Conservation (phyloP, 768 basidiomycete species). For the Coprinopsis marcescibilis region DNA sequence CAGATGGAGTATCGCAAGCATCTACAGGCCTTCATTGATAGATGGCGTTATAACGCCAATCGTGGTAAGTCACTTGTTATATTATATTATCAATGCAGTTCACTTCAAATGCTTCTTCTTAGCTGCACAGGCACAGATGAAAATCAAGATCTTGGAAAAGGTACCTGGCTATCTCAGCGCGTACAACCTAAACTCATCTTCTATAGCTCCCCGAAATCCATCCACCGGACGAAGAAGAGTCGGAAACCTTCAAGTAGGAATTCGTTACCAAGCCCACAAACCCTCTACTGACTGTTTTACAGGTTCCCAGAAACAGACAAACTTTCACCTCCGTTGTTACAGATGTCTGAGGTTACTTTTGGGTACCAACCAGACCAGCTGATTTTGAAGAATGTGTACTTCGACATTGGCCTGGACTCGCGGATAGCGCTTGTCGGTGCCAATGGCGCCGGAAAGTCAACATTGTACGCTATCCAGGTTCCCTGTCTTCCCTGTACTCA, state of each 20-base stretch:
- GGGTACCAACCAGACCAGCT: slow-evolving; percentile 77
- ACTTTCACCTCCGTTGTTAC: slow-evolving; percentile 91
- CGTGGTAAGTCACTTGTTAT: slow-evolving; percentile 53
- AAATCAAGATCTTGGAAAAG: slow-evolving; percentile 76
- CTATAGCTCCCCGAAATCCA: slow-evolving; percentile 84
- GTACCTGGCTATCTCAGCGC: too few relatives aligned
- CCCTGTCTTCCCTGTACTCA: background rate
- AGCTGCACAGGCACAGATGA: slow-evolving; percentile 83
- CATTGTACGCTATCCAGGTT: slow-evolving; percentile 48
- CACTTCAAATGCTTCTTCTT: slow-evolving; percentile 5
- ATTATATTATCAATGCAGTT: background rate
- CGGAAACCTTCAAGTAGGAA: slow-evolving; percentile 80
- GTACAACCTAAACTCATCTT: too few relatives aligned
- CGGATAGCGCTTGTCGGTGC: slow-evolving; percentile 93
- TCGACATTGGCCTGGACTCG: slow-evolving; percentile 93
- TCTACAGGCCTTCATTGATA: slow-evolving; percentile 95
- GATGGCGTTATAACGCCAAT: slow-evolving; percentile 98
- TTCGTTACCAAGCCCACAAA: background rate
- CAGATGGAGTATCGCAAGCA: slow-evolving; percentile 95
- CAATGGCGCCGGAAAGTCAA: slow-evolving; percentile 96
- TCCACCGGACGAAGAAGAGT: slow-evolving; percentile 90
- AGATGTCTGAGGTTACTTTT: slow-evolving; percentile 87
- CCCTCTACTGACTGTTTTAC: background rate
- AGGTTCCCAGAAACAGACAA: slow-evolving; percentile 97
- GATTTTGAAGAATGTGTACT: slow-evolving; percentile 72